Evolutionary conservation across 169 alveolate species (phyloP), one percentile per base, ranked within the genome.

Genomic region (Cryptosporidium bovis): DNA sequence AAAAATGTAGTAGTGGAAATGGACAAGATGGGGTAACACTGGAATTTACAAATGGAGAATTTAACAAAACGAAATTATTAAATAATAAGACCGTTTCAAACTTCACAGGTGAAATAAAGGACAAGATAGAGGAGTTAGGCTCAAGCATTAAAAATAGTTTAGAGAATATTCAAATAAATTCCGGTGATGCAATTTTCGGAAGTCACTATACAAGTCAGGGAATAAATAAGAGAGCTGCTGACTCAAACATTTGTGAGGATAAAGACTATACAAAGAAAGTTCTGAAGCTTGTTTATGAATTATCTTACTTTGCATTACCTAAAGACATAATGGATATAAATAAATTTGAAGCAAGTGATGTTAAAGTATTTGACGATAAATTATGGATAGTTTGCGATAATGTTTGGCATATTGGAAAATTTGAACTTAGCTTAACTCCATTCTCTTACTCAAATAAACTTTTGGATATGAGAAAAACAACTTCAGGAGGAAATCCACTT

Each of bases 281-380:
- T 4, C 36, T 77, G 7, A 77, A 77, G 16, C 24, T 77, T 13
- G 87, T 77, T 10, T 77, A 77, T 60, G 87, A 77, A 36, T 66
- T 77, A 34, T 60, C 87, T 3, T 77, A 77, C 64, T 77, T 77
- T 48, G 87, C 87, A 3, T 46, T 77, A 60, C 87, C 87, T 13
- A 77, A 77, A 60, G 71, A 77, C 29, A 77, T 62, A 10, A 60
- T 20, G 65, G 56, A 62, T 12, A 62, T 60, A 60, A 58, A 50
- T 44, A 77, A 77, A 24, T 77, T 77, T 77, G 87, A 77, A 46
- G 87, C 87, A 20, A 77, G 87, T 60, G 87, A 77, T 77, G 69
- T 77, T 15, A 77, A 77, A 77, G 65, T 77, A 13, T 60, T 77
- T 60, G 51, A 62, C 16, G 87, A 77, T 12, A 71, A 77, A 60